Conservation (phyloP, 2,329 filamentous ascomycete species). For the Aspergillus clavatus region DNA sequence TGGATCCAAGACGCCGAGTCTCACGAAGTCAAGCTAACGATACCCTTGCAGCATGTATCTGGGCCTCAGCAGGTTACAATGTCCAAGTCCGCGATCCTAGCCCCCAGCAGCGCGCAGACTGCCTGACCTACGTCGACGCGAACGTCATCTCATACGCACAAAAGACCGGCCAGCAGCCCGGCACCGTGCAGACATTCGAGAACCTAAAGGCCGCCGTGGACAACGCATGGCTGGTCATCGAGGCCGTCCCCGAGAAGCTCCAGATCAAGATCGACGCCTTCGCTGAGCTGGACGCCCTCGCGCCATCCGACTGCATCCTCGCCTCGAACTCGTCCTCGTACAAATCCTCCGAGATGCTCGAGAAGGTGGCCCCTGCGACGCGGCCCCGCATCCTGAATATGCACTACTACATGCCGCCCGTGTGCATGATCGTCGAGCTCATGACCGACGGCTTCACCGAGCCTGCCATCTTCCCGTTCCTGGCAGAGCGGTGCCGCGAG, state of each 20-base stretch:
- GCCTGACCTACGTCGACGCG: conserved; percentile 32
- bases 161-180: conserved; percentile 25
- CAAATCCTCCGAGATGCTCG: conserved; percentile 48
- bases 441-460: conserved; percentile 50
- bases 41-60: conserved; percentile 23
- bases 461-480: conserved; percentile 42
- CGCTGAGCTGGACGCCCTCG: conserved; percentile 42
- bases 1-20: not conserved
- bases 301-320: conserved; percentile 46
- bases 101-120: conserved; percentile 26
- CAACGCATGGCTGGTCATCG: conserved; percentile 52
- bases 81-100: conserved; percentile 28
- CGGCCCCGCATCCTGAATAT: conserved; percentile 46
- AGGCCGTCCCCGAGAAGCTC: conserved; percentile 50
- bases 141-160: conserved; percentile 30
- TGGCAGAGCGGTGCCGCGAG: conserved; percentile 39
- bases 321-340: conserved; percentile 51
- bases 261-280: conserved; percentile 48
- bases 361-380: conserved; percentile 35
- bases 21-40: not conserved
- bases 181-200: conserved; percentile 30
- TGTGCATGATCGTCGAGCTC: conserved; percentile 46
- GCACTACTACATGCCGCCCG: conserved; percentile 51
- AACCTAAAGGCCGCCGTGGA: conserved; percentile 39
- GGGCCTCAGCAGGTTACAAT: conserved; percentile 31